Base-by-base conservation (phyloP, 2,329 filamentous ascomycete species). In the Aspergillus uvarum region DNA sequence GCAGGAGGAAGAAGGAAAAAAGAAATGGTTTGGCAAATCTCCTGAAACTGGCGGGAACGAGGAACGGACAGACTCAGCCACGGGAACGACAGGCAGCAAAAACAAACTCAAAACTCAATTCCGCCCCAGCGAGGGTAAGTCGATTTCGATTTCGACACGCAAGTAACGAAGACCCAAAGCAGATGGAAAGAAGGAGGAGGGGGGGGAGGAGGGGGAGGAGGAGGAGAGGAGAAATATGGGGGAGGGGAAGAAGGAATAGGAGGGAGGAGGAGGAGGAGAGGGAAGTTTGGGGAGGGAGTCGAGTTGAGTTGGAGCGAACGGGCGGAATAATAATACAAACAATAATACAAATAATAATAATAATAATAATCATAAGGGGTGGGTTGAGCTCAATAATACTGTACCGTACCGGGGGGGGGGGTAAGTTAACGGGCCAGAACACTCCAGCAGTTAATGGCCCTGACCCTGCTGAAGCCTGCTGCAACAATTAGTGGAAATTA, bases 1-100 rank as follows among this genome's bases (percentile, higher is more conserved):
- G 26, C 26, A 29, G 26, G 7, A 29, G 26, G 26, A 29, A 29
- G 26, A 29, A 8, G 7, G 1, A 35, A 22, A 21, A 26, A 47
- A 22, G 16, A 12, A 38, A 48, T 47, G 54, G 53, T 54, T 32
- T 53, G 50, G 44, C 44, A 53, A 52, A 56, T 44, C 50, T 57
- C 56, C 57, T 56, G 57, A 59, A 29, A 31, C 29, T 22, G 53
- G 49, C 44, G 35, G 52, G 35, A 51, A 49, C 38, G 38, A 19
- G 48, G 21, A 48, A 35, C 26, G 14, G 48, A n/a, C 10, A 44
- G 47, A 19, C 11, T 22, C 42, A 47, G 19, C 21, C 22, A 51
- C 22, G 52, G 51, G 32, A 51, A 47, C 47, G 53, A 55, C 53
- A 55, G 53, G 24, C 26, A 47, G 32, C 19, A 32, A 51, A 42